These are phyloP conservation scores for Nicotiana paniculata DNA, from an alignment of 257 asterid species.

Conservation along the genomic window DNA sequence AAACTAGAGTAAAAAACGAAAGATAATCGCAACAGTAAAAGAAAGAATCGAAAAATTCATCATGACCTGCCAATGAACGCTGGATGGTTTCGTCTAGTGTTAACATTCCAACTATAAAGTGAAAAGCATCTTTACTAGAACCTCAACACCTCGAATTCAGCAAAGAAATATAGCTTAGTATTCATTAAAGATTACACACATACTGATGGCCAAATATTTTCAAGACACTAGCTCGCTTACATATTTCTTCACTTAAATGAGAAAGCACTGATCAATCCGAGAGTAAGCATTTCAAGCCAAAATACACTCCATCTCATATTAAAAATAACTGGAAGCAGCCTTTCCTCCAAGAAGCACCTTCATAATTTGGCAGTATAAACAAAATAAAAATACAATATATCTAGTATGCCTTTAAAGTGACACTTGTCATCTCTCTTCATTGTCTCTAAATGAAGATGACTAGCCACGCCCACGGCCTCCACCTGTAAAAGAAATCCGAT, in stretches of 20 bases:
- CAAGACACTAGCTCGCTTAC: not conserved
- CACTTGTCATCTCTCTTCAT: constrained; percentile 10
- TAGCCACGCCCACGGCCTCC: constrained; percentile 47
- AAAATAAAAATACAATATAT: not conserved
- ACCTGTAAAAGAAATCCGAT: constrained; percentile 18
- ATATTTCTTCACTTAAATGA: not conserved
- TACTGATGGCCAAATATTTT: not conserved
- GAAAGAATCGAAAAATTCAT: not conserved
- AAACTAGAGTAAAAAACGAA: not conserved
- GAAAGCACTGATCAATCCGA: not conserved
- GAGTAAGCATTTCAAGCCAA: not conserved
- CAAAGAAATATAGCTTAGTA: not conserved
- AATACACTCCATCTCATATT: not conserved
- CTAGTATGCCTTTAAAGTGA: constrained; percentile 17
- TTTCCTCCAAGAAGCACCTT: not conserved
- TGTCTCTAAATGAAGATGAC: not conserved
- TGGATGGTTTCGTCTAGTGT: not conserved
- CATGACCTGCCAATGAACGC: not conserved
- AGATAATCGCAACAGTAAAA: not conserved
- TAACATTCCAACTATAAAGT: not conserved
- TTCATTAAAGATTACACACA: not conserved
- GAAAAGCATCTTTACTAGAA: not conserved
- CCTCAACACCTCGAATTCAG: not conserved
- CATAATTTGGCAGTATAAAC: not conserved
- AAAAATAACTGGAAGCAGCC: constrained; percentile 2